Evolutionary conservation across 2,329 filamentous ascomycete genomes (phyloP), one percentile per base, ranked within the genome.

Genomic region (Colletotrichum gloeosporioides): DNA sequence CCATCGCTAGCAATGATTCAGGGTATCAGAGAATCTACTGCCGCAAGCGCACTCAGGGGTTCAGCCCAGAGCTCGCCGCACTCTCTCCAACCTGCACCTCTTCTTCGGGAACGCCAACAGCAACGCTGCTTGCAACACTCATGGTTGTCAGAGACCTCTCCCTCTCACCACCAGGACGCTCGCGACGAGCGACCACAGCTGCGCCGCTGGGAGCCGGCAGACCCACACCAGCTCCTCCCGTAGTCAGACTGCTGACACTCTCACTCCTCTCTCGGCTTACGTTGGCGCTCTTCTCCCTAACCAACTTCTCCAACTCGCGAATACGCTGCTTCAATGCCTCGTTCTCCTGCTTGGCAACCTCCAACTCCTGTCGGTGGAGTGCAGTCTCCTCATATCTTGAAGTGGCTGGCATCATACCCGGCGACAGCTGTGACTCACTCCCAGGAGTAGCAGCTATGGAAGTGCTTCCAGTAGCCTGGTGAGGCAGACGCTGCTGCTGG

Each of bases 41-140:
- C 27, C n/a, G 13, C 53, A 25, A 62, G 44, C 25, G 18, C 6
- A 9, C 27, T 77, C 32, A 75, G 8, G 66, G 66, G 9, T 73
- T 69, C 61, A 86, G 71, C 1, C 86, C 85, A 0, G 85, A 83
- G 79, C 89, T 92, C 2, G 90, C 89, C 1, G 91, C 91, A 77
- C 91, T 93, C 84, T 93, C 91, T 3, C 91, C 91, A 32, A 93
- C 90, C 68, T 87, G 87, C 59, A 93, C 83, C 80, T 92, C 91
- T 63, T 92, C 90, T 59, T 92, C 91, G 0, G 90, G 88, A 4
- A 92, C 90, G 3, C 90, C 90, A 1, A 91, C 87, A 7, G 84
- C 89, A 3, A 89, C 82, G 73, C 86, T 88, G 27, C 86, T 84
- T 1, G 85, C 78, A 7, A 87, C 80, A 73, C 89, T 91, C 31